Evolutionary conservation across 2,329 filamentous ascomycete species (phyloP).

Genomic region (Elsinoe batatas): DNA sequence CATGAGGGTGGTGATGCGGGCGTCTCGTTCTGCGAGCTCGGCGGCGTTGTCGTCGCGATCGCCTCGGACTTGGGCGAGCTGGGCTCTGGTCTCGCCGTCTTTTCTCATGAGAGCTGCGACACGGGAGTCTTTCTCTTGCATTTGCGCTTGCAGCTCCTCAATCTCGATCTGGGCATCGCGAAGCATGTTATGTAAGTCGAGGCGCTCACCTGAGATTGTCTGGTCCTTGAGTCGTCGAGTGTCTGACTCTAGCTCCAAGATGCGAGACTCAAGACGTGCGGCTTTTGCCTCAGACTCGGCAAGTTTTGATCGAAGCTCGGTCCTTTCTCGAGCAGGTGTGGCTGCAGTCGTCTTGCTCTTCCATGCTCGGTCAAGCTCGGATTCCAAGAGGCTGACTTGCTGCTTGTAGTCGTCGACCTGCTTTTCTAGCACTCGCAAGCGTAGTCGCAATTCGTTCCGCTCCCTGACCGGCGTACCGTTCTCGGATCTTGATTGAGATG

Average conservation of each 20-base stretch:
- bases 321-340: slow-evolving; percentile 26
- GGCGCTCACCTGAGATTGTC: slow-evolving; percentile 45
- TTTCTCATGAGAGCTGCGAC: slow-evolving; percentile 48
- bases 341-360: slow-evolving; percentile 20
- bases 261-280: slow-evolving; percentile 40
- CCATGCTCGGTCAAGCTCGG: slow-evolving; percentile 26
- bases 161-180: slow-evolving; percentile 49
- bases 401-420: slow-evolving; percentile 25
- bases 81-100: slow-evolving; percentile 53
- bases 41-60: slow-evolving; percentile 40
- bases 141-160: slow-evolving; percentile 54
- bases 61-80: slow-evolving; percentile 51
- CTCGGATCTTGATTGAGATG: slow-evolving; percentile 29
- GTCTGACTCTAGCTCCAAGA: slow-evolving; percentile 48
- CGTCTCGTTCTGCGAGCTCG: slow-evolving; percentile 42
- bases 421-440: slow-evolving; percentile 24
- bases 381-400: slow-evolving; percentile 27
- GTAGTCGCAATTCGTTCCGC: slow-evolving; percentile 26
- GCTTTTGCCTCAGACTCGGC: slow-evolving; percentile 28
- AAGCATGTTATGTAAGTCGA: slow-evolving; percentile 51
- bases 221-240: slow-evolving; percentile 39
- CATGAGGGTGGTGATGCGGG: slow-evolving; percentile 19
- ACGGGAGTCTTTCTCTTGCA: slow-evolving; percentile 58
- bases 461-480: slow-evolving; percentile 28
- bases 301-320: slow-evolving; percentile 26